Percentiles rank a stretch among this genome's conserved stretches.
phyloP scores from a whole-genome alignment of 306 rosid genomes.

The Cicer judaicum region DNA sequence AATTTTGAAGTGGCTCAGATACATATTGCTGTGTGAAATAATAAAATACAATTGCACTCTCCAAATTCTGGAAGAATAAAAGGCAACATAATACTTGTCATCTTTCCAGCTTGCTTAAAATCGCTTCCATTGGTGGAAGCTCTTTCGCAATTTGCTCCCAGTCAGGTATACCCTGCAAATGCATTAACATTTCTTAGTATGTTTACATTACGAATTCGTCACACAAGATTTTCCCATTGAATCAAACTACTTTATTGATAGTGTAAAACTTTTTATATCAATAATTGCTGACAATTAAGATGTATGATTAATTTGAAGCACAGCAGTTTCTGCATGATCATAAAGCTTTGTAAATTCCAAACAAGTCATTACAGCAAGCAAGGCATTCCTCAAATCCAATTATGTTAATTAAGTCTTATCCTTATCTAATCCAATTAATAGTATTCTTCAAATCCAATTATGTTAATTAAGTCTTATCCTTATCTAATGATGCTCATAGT shows the following conservation, averaged over 20 bases:
- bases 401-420: conserved; percentile 13
- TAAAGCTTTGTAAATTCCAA: conserved; percentile 30
- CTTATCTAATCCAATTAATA: not conserved
- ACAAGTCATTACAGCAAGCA: conserved; percentile 28
- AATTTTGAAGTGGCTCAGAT: conserved; percentile 3
- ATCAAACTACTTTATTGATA: conserved; percentile 11
- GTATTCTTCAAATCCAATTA: conserved; percentile 27
- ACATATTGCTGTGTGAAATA: conserved; percentile 14
- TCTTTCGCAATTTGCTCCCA: conserved; percentile 84
- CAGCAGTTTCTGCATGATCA: not conserved
- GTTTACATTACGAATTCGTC: not conserved
- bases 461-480: conserved; percentile 7
- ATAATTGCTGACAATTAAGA: not conserved
- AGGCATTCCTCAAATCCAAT: conserved; percentile 9
- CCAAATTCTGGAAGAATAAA: conserved; percentile 1
- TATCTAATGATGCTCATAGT: conserved; percentile 7
- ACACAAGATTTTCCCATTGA: not conserved
- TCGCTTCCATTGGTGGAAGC: conserved; percentile 88
- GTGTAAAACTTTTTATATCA: too few species aligned
- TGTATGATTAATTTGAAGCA: conserved; percentile 3
- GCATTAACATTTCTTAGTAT: conserved; percentile 10
- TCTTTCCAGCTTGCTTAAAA: conserved; percentile 90
- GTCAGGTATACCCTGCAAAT: conserved; percentile 94
- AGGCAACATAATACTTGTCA: conserved; percentile 44
- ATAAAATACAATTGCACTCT: conserved; percentile 6